These are phyloP conservation scores for Seminavis robusta DNA, from an alignment of 108 stramenopile genomes.

Conservation along the genomic window DNA sequence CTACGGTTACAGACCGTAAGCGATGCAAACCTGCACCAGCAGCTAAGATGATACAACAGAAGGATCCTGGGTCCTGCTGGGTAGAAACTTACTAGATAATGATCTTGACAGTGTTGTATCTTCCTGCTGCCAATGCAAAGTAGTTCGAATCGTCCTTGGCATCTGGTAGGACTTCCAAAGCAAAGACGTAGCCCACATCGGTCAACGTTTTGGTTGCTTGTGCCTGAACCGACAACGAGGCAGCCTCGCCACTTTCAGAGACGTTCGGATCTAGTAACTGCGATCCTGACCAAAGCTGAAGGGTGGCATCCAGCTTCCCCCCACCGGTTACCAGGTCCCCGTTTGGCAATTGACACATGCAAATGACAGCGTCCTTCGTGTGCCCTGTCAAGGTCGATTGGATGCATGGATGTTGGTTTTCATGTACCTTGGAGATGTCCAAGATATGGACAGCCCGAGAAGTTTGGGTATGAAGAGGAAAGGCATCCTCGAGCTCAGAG, in stretches of 20 bases:
- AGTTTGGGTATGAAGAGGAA: slow-evolving; percentile 7
- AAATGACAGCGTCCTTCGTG: slow-evolving; percentile 34
- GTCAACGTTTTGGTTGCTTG: no score
- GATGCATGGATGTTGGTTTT: not conserved
- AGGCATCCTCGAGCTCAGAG: not conserved
- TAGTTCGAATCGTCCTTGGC: slow-evolving; percentile 9
- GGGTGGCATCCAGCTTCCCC: slow-evolving; percentile 50
- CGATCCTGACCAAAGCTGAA: slow-evolving; percentile 26
- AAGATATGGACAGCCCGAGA: slow-evolving; percentile 25
- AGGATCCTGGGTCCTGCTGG: no score
- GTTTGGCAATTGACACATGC: slow-evolving; percentile 40
- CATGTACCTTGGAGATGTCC: not conserved
- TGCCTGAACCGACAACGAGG: slow-evolving; percentile 6
- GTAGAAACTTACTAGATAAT: no score
- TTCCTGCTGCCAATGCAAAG: slow-evolving; percentile 46
- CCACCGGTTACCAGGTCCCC: slow-evolving; percentile 43
- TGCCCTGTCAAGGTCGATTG: slow-evolving; percentile 22
- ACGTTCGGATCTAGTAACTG: slow-evolving; percentile 3
- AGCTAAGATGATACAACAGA: no score
- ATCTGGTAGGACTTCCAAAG: slow-evolving; percentile 31
- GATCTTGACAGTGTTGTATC: slow-evolving; percentile 52
- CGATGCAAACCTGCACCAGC: no score
- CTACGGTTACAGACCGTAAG: no score
- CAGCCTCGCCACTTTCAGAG: slow-evolving; percentile 2
- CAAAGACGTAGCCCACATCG: slow-evolving; percentile 50